phyloP scores from a whole-genome alignment of 192 early-diverging fungal species.

The Coemansia sp. region DNA sequence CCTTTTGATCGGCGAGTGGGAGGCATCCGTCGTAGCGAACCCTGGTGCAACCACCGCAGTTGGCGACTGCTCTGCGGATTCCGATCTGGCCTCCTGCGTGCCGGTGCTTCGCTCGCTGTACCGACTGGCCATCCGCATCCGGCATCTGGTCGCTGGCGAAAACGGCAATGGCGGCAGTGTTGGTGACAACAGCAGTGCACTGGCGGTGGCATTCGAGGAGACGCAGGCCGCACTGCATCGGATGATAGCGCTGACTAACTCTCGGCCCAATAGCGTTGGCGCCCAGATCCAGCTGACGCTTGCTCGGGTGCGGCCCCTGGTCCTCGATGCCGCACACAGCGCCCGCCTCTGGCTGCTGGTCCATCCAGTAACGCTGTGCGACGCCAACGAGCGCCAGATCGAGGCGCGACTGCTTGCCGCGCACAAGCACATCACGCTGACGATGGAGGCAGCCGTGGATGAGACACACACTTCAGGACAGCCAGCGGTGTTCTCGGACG shows the following conservation, averaged over 20 bases:
- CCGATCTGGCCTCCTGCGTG: conserved; percentile 9
- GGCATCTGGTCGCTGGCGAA: conserved; percentile 16
- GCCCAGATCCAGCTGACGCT: background rate
- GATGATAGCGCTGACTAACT: background rate
- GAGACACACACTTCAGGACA: background rate
- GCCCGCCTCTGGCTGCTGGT: conserved; percentile 26
- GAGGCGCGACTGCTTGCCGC: conserved; percentile 15
- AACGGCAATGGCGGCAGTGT: conserved; percentile 20
- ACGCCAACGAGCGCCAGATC: conserved; percentile 23
- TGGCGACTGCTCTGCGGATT: background rate
- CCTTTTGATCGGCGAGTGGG: conserved; percentile 20
- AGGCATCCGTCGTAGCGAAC: background rate
- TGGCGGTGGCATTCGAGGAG: conserved; percentile 47
- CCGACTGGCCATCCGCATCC: conserved; percentile 12
- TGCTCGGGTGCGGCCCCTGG: conserved; percentile 8
- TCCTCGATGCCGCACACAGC: conserved; percentile 41
- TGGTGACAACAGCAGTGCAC: conserved; percentile 25
- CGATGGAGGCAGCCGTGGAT: background rate
- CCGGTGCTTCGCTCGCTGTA: conserved; percentile 15
- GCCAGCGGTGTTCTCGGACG: background rate
- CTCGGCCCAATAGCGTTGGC: background rate
- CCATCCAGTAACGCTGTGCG: conserved; percentile 37
- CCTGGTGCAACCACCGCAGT: background rate
- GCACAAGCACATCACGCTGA: background rate
- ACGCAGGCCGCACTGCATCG: conserved; percentile 16